Evolutionary conservation across 306 rosid genomes (phyloP), one percentile per base, ranked within the genome.

Genomic region (Castanea crenata): DNA sequence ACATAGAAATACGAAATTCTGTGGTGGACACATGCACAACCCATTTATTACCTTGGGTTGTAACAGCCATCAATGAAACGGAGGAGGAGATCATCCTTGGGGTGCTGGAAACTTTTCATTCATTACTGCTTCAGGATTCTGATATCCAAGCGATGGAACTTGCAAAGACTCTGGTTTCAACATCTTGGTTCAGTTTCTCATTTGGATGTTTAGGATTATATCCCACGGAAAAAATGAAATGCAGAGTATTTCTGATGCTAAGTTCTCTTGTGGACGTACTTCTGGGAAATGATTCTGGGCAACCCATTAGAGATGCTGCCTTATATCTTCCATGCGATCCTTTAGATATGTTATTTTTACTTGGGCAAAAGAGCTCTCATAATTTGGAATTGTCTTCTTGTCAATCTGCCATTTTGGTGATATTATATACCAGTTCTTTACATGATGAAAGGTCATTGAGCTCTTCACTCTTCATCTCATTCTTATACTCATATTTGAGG

Each of bases 141-240:
- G 75, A 87, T 62, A 82, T 25, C 85, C 81, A 76, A 79, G 71
- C 81, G 70, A 63, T 61, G 18, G 89, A 86, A 78, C 87, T 91
- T 67, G 94, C 91, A 3, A 80, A 88, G 81, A 69, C 83, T 9
- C 76, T 95, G 80, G 89, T 87, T 80, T 90, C 93, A 18, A 76
- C 82, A 68, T 78, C 88, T 78, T 95, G 99, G 97, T 92, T 95
- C 87, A 88, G 92, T 83, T 88, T 95, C 76, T 92, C 97, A 15
- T 92, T 84, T 82, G 97, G 90, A 83, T 95, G 95, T 83, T 88
- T 92, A 57, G 98, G 99, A 81, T 83, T 91, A 82, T 95, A 89
- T 82, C 86, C 91, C 13, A 88, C 94, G 41, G 89, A 90, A 14
- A 85, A 83, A 78, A 88, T 92, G 94, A 94, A 90, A 79, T 80